Percentiles rank a stretch among this genome's conserved stretches.
These are phyloP conservation scores for Cercophora samala DNA, from an alignment of 495 filamentous ascomycete species.

Conservation along the genomic window DNA sequence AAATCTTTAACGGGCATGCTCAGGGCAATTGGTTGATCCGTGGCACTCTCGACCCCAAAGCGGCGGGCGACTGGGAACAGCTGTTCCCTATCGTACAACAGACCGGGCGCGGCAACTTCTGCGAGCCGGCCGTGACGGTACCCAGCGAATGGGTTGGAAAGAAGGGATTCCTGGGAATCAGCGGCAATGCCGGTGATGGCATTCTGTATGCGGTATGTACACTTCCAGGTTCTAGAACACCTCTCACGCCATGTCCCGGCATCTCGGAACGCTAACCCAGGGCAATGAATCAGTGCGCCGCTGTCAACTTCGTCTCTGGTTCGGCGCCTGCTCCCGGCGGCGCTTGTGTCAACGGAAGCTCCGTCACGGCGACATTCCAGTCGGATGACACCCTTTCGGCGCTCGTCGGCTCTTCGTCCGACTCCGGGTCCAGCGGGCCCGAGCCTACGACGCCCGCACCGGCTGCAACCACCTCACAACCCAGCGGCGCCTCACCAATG, in stretches of 20 bases:
- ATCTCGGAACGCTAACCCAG: slow-evolving; percentile 7
- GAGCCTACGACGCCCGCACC: slow-evolving; percentile 13
- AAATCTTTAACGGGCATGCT: slow-evolving; percentile 41
- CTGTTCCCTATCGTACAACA: slow-evolving; percentile 46
- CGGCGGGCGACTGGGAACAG: slow-evolving; percentile 47
- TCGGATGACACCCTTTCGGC: slow-evolving; percentile 35
- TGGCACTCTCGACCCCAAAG: slow-evolving; percentile 44
- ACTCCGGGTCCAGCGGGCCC: slow-evolving; percentile 3
- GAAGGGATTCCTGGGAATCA: slow-evolving; percentile 48
- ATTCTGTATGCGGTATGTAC: slow-evolving; percentile 49
- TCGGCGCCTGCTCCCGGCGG: slow-evolving; percentile 16
- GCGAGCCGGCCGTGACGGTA: slow-evolving; percentile 38
- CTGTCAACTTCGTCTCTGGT: slow-evolving; percentile 50
- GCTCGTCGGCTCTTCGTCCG: slow-evolving; percentile 23
- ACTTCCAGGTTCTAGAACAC: too few relatives aligned
- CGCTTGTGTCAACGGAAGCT: slow-evolving; percentile 44
- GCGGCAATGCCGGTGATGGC: slow-evolving; percentile 44
- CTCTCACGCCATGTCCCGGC: neutral
- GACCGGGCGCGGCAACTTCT: slow-evolving; percentile 45
- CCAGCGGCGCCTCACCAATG: slow-evolving; percentile 19
- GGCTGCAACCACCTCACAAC: slow-evolving; percentile 15
- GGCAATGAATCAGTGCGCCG: slow-evolving; percentile 48
- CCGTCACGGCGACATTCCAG: slow-evolving; percentile 35
- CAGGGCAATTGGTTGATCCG: slow-evolving; percentile 50
- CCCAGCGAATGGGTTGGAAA: slow-evolving; percentile 46